Percentiles rank a stretch among this genome's conserved stretches.
These are phyloP conservation scores for Phytophthora pseudosyringae DNA, from an alignment of 352 stramenopile genomes.

Conservation along the genomic window DNA sequence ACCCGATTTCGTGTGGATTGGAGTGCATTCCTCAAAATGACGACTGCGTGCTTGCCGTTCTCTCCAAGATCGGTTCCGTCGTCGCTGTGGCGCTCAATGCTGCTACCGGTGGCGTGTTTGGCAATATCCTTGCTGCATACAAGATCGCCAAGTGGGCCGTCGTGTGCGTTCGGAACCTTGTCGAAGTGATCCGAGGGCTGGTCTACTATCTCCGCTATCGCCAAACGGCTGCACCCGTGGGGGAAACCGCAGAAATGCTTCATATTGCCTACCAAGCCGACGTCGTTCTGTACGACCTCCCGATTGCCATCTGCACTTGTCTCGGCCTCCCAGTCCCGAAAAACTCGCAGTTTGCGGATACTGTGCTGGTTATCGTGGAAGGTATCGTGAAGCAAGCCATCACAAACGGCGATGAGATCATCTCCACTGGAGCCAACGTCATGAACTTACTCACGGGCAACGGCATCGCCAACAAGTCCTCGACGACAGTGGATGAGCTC, in stretches of 20 bases:
- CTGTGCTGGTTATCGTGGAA: conserved; percentile 24
- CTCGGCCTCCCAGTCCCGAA: conserved; percentile 7
- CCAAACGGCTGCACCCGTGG: conserved; percentile 25
- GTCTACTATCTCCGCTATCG: conserved; percentile 33
- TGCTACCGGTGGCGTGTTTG: conserved; percentile 25
- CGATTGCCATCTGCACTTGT: conserved; percentile 23
- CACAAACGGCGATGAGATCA: conserved; percentile 33
- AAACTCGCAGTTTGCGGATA: conserved; percentile 8
- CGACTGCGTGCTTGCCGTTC: conserved; percentile 18
- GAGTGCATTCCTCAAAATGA: conserved; percentile 41
- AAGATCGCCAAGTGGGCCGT: conserved; percentile 22
- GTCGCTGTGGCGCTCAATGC: conserved; percentile 27
- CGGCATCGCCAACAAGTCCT: conserved; percentile 7
- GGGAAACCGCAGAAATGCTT: conserved; percentile 25
- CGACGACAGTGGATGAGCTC: conserved; percentile 25
- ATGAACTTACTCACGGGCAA: conserved; percentile 29
- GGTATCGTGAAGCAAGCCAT: conserved; percentile 36
- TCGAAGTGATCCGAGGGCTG: conserved; percentile 22
- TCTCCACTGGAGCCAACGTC: conserved; percentile 30
- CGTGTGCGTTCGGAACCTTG: conserved; percentile 10
- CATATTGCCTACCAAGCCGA: conserved; percentile 29
- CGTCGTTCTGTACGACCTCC: conserved; percentile 30
- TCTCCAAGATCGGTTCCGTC: conserved; percentile 28
- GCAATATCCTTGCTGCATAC: conserved; percentile 2
- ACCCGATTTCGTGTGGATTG: conserved; percentile 30